phyloP scores from a whole-genome alignment of 257 asterid genomes.

The Craterostigma plantagineum region DNA sequence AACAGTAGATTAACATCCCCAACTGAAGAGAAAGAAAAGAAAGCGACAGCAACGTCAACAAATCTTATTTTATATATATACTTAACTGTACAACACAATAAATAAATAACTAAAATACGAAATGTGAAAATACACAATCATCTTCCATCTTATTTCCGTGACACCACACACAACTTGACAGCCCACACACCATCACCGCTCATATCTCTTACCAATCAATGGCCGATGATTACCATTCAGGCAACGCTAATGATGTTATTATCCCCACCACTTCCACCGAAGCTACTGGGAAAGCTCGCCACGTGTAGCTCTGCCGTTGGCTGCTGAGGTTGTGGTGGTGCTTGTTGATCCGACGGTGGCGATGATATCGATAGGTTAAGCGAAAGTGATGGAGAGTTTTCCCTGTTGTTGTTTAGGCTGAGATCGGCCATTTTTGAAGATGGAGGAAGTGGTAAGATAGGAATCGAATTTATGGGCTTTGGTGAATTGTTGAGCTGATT shows the following conservation, averaged over 20 bases:
- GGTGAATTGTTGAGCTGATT: constrained; percentile 37
- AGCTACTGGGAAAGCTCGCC: constrained; percentile 44
- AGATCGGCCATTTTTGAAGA: constrained; percentile 65
- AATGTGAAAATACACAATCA: no score
- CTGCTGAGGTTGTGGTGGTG: constrained; percentile 14
- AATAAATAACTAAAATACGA: neutral
- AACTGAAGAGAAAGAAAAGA: no score
- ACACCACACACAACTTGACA: no score
- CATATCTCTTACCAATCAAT: no score
- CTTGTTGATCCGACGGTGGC: constrained; percentile 11
- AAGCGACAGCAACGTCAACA: no score
- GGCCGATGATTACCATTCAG: constrained; percentile 20
- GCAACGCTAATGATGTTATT: constrained; percentile 87
- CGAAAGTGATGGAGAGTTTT: constrained; percentile 22
- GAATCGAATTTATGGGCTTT: constrained; percentile 42
- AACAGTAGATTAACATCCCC: no score
- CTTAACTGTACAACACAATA: constrained; percentile 2
- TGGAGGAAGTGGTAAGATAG: constrained; percentile 73
- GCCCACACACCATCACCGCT: no score
- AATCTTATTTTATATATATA: no score
- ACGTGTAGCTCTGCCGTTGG: constrained; percentile 26
- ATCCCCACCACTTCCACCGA: constrained; percentile 68
- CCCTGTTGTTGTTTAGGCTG: constrained; percentile 30
- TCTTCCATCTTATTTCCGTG: no score
- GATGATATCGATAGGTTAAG: constrained; percentile 36